Base-by-base conservation (phyloP, 176 grass and related monocot species). In the Aegilops tauschii region DNA sequence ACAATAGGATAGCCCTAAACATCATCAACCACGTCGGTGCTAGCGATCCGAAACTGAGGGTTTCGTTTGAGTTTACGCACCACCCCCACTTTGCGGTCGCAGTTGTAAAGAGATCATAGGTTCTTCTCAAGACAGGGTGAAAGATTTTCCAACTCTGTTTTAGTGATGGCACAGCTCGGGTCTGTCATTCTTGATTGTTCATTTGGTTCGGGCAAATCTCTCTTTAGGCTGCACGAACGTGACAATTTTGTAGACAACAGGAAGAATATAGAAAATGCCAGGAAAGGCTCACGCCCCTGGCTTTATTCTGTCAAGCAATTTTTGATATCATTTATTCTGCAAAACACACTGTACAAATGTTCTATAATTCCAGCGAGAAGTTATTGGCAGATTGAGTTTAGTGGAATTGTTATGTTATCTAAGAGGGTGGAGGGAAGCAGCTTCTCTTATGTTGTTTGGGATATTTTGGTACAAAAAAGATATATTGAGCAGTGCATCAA, bases 71-170 rank as follows among this genome's bases (percentile, higher is more conserved):
- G 81, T 90, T 98, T 35, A 90, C 86, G 11, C 92, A 96, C 67
- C 97, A 98, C 76, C 92, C 90, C 13, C 83, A 96, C 85, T 98
- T 96, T 79, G 97, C 90, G n/a, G 94, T 98, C 10, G 92, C 92
- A 82, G 88, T 98, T 80, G 92, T 98, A 72, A 98, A 91, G 67
- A 93, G 97, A 88, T 96, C 90, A 34, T 98, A 87, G 89, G 82
- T 72, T 63, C 29, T 44, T 32, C 50, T 73, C 12, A 35, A 31
- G 35, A 29, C 80, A 56, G 37, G 67, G 74, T 39, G 3, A 62
- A 85, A 85, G 39, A 61, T 61, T 88, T 44, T 10, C 32, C 79
- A 6, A 49, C 36, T 20, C 18, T 63, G 5, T 76, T 77, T 32
- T 85, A 35, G 47, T 23, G 37, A 29, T 20, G 50, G 59, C 58